Evolutionary conservation across 306 rosid genomes (phyloP), one percentile per base, ranked within the genome.

Genomic region (Luffa aegyptiaca): DNA sequence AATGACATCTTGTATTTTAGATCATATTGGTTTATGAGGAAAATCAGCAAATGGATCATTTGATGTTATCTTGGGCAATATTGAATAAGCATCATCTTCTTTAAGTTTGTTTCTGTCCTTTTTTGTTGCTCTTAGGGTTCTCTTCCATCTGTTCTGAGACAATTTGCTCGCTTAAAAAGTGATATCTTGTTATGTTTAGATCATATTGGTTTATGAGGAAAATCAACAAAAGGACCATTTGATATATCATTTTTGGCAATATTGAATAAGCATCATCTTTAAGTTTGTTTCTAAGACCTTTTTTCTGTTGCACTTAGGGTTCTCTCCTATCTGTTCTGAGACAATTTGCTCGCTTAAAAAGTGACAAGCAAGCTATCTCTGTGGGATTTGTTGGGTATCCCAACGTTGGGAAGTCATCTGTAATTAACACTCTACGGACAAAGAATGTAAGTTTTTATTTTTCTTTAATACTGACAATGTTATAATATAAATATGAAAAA

Each of bases 361-460:
- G 92, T 76, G 99, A 95, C 84, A 95, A 93, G 87, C 97, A 95
- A 89, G 97, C 97, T 21, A 95, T 95, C 82, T 93, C 97, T 49
- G 97, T 95, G 36, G 99, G 99, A 86, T 95, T 95, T 62, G 85
- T 95, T 84, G 99, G 99, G 66, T 95, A 93, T 86, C 97, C 99
- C 76, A 95, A 95, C 82, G 99, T 95, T 55, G 97, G 99, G 76
- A 95, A 91, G 88, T 95, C 99, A 72, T 95, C 97, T 1, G 97
- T 95, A 75, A 91, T 93, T 64, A 95, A 95, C 84, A 93, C 97
- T 39, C 80, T 95, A 78, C 92, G 93, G 35, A 95, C 97, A 0
- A 95, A 95, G 86, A 93, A 84, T 88, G 97, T 91, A 91, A 86
- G 36, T 16, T 72, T 4, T 61, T 84, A 65, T 81, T 82, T 80